These are phyloP conservation scores for Pleurotus giganteus DNA, from an alignment of 768 basidiomycete genomes.

Conservation along the genomic window DNA sequence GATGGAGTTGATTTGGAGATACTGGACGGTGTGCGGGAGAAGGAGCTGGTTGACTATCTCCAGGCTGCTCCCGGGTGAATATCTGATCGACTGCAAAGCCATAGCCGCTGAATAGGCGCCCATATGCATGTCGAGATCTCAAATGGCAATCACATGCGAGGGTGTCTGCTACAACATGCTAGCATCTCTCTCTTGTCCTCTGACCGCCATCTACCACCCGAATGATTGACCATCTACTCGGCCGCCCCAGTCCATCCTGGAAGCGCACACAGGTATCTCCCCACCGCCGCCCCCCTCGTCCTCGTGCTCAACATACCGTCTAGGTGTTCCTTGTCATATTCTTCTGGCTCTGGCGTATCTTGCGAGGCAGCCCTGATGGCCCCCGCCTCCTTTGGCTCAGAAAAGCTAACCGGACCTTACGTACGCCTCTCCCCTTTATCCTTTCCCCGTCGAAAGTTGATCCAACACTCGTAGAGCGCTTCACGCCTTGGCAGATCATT, in stretches of 20 bases:
- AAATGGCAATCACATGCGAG: slow-evolving; percentile 31
- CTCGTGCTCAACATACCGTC: slow-evolving; percentile 1
- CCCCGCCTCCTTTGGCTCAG: slow-evolving; percentile 70
- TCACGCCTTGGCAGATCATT: slow-evolving; percentile 96
- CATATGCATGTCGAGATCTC: background rate
- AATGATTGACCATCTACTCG: slow-evolving; percentile 95
- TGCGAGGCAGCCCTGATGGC: slow-evolving; percentile 58
- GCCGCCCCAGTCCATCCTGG: slow-evolving; percentile 87
- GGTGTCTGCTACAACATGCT: background rate
- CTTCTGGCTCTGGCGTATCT: slow-evolving; percentile 88
- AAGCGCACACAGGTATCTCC: slow-evolving; percentile 71
- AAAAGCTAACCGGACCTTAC: slow-evolving; percentile 52
- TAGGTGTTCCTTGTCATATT: slow-evolving; percentile 88
- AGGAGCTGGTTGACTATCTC: slow-evolving; percentile 92
- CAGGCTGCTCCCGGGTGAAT: slow-evolving; percentile 42
- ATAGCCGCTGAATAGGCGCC: background rate
- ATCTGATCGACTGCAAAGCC: slow-evolving; percentile 38
- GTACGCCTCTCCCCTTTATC: slow-evolving; percentile 37
- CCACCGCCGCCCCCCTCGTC: background rate
- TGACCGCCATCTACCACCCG: background rate
- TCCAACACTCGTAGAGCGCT: slow-evolving; percentile 50
- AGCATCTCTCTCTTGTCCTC: background rate
- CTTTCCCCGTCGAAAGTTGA: background rate
- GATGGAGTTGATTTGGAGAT: slow-evolving; percentile 62
- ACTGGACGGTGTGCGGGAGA: slow-evolving; percentile 72